phyloP scores from a whole-genome alignment of 139 green algal species.

The Coccomyxa sp. region DNA sequence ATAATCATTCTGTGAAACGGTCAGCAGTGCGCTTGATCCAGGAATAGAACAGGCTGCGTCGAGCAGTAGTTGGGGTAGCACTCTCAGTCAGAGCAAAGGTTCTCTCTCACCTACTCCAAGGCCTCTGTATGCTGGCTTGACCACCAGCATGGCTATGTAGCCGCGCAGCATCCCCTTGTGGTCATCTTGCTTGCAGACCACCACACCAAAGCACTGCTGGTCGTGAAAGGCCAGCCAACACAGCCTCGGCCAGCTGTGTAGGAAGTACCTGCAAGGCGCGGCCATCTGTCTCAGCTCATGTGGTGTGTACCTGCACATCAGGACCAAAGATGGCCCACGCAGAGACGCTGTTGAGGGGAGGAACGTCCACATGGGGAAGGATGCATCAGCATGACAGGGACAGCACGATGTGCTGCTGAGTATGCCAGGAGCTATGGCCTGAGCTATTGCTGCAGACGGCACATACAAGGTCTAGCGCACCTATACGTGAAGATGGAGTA shows the following conservation, averaged over 20 bases:
- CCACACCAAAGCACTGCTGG: conserved; percentile 54
- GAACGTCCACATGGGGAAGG: not conserved
- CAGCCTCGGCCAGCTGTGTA: conserved; percentile 89
- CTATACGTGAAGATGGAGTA: conserved; percentile 99
- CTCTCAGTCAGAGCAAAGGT: no score
- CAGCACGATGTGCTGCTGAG: not conserved
- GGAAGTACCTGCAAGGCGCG: conserved; percentile 63
- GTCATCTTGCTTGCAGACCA: conserved; percentile 94
- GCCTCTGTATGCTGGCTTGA: conserved; percentile 78
- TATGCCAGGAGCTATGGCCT: no score
- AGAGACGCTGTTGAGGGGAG: no score
- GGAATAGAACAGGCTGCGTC: no score
- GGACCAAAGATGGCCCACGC: not conserved
- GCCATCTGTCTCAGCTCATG: not conserved
- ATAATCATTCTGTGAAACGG: no score
- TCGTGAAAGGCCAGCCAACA: conserved; percentile 77
- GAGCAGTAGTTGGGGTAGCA: no score
- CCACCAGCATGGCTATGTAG: conserved; percentile 98
- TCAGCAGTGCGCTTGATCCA: no score
- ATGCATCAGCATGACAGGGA: not conserved
- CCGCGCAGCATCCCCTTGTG: conserved; percentile 72
- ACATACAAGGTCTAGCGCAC: no score
- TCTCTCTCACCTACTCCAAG: conserved; percentile 74
- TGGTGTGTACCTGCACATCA: not conserved
- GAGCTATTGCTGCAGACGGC: no score